Evolutionary conservation across 2,329 filamentous ascomycete species (phyloP), one percentile per base, ranked within the genome.

Genomic region (Colletotrichum horii): DNA sequence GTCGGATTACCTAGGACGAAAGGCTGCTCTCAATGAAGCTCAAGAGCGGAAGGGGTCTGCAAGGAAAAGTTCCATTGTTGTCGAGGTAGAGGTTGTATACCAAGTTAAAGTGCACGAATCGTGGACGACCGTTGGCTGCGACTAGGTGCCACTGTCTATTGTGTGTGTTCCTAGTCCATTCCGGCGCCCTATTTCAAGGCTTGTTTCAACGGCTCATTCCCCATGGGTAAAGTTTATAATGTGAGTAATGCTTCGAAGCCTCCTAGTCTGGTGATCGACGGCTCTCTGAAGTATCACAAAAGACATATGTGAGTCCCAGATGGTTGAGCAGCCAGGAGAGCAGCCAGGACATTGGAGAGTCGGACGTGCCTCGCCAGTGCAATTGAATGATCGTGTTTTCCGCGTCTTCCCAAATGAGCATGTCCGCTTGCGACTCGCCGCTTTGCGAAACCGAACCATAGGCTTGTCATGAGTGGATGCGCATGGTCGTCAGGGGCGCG

Each of bases 151-250:
- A 38, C 36, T 38, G 2, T 16, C 36, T 2, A 5, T 9, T 8
- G 16, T 38, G 36, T 9, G 16, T 38, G 6, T 19, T 11, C 38
- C 8, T 43, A 43, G 8, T 43, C 38, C 19, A n/a, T 43, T 4
- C 19, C 5, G 9, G 38, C 19, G 38, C 38, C 19, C 8, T n/a
- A 11, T 4, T n/a, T 9, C 19, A 48, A n/a, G 38, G n/a, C 38
- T 48, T 48, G 12, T n/a, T 4, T 48, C 1, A n/a, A 1, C 8
- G 36, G 2, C 16, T n/a, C n/a, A n/a, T n/a, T n/a, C n/a, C n/a
- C n/a, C n/a, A n/a, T 11, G 19, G 9, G 19, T 4, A n/a, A 12
- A 43, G 19, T 43, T 9, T n/a, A 4, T 12, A 3, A n/a, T n/a
- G 19, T 8, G 9, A 43, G 1, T 4, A 43, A 11, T 6, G 3